Evolutionary conservation across 1,284 basidiomycete species (phyloP), one percentile per base, ranked within the genome.

Genomic region (Apiotrichum domesticum): DNA sequence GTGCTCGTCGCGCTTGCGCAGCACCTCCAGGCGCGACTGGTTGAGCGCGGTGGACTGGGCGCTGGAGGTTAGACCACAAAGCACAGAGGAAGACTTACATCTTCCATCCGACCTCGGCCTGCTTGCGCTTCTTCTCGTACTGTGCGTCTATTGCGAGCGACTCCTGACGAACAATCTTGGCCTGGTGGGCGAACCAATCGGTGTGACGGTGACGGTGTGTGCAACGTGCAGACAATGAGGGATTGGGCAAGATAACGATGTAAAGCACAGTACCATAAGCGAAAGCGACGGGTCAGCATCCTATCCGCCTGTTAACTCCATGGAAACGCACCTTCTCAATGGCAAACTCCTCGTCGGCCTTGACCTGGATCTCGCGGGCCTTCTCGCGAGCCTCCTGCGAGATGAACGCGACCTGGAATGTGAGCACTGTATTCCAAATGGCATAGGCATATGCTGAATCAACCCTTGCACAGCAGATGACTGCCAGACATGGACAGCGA

Each of bases 371-470:
- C 79, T 97, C 93, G n/a, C 94, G 82, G 1, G 90, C 92, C 78
- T 97, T 97, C 80, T 97, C 94, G 65, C 89, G 78, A 3, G 93
- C 93, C 77, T 97, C 93, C 76, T 96, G 93, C 77, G 89, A 92
- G 82, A 96, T 96, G 81, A 95, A 96, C 58, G 90, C 86, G 52
- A 95, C 90, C 91, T 94, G 65, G n/a, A 46, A 35, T 10, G 52
- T 56, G 6, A 58, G 54, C 51, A 45, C n/a, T 6, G 8, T 39
- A 8, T 13, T 9, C 37, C 37, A 39, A 13, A 39, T 39, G 37
- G 21, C 21, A 21, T 21, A 21, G 21, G 21, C 21, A 21, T 21
- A 21, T 21, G 21, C 21, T 21, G 21, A 21, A 21, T 21, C 21
- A 21, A 21, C 21, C 21, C 21, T 21, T 21, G 21, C 21, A 21